Evolutionary conservation across 176 grass and related monocot species (phyloP).

Genomic region (Alopecurus myosuroides): DNA sequence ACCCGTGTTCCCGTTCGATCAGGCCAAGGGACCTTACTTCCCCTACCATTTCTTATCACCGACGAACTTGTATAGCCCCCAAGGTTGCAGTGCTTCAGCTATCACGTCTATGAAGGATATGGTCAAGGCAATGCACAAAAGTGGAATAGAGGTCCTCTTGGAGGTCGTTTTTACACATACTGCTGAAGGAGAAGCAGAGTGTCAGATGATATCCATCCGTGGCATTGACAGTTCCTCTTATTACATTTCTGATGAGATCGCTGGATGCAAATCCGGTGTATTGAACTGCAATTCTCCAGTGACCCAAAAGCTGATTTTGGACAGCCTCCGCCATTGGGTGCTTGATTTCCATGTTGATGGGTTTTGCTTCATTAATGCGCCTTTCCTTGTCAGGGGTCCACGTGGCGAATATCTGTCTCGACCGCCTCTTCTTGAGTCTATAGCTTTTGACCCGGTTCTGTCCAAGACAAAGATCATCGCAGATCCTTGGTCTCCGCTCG

Average conservation of each 20-base stretch:
- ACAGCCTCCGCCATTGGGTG: constrained; percentile 91
- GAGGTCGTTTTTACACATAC: constrained; percentile 77
- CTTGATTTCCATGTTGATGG: constrained; percentile 93
- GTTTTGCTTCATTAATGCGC: constrained; percentile 90
- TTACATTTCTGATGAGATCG: constrained; percentile 42
- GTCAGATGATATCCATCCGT: constrained; percentile 57
- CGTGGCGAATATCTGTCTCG: constrained; percentile 54
- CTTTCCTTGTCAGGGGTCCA: constrained; percentile 50
- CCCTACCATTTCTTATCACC: constrained; percentile 90
- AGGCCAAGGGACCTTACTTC: constrained; percentile 70
- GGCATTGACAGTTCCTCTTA: constrained; percentile 79
- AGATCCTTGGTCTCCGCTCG: constrained; percentile 79
- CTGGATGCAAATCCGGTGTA: constrained; percentile 25
- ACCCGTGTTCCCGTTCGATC: constrained; percentile 75
- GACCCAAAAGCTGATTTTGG: constrained; percentile 80
- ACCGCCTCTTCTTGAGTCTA: constrained; percentile 75
- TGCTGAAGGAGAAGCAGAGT: constrained; percentile 54
- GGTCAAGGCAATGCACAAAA: constrained; percentile 69
- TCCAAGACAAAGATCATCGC: constrained; percentile 86
- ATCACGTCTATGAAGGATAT: constrained; percentile 83
- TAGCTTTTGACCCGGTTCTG: constrained; percentile 85
- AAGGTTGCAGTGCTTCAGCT: constrained; percentile 33
- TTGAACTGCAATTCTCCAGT: constrained; percentile 69
- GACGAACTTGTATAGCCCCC: constrained; percentile 34
- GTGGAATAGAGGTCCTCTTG: constrained; percentile 82